Evolutionary conservation across 805 yeast genomes (phyloP), one percentile per base, ranked within the genome.

Genomic region (Komagataella kurtzmanii): DNA sequence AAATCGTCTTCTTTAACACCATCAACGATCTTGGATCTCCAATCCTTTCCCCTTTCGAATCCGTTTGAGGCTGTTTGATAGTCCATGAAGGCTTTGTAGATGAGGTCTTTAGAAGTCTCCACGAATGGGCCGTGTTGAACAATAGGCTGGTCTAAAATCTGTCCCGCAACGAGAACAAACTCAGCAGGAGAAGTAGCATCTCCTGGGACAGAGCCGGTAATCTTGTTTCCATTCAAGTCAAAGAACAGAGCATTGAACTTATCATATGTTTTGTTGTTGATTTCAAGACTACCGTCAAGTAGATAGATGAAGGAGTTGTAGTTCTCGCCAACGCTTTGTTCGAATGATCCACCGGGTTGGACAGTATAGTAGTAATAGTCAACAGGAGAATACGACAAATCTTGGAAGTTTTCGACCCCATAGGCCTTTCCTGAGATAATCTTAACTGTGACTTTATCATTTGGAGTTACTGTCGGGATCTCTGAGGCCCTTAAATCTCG

Each of bases 121-220:
- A 89, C 97, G 62, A 89, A 90, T 12, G 97, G 97, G 17, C 97
- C 97, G 62, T 88, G 83, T 62, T 89, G 96, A 36, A 87, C 85
- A 52, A 85, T 73, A 17, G 80, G 77, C 69, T 88, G 96, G 58
- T 86, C 76, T 52, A 87, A 69, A 18, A 77, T 75, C 62, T 85
- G 66, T 53, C 96, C 96, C 36, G 88, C 93, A 55, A 88, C 71
- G n/a, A 88, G 56, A 3, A 84, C 81, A 60, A 88, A 81, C 57
- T 83, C 80, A 2, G 88, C 68, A 40, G 68, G 71, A 44, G 70
- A 68, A 2, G 54, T 54, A 7, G 73, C 72, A 17, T 61, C 57
- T 19, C 65, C 74, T n/a, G 78, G 75, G 19, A 71, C 74, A 17
- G 65, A 65, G 46, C 88, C 90, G 44, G 61, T 65, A 49, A 86